Evolutionary conservation across 768 basidiomycete genomes (phyloP), one percentile per base, ranked within the genome.

Genomic region (Mycena polygramma): DNA sequence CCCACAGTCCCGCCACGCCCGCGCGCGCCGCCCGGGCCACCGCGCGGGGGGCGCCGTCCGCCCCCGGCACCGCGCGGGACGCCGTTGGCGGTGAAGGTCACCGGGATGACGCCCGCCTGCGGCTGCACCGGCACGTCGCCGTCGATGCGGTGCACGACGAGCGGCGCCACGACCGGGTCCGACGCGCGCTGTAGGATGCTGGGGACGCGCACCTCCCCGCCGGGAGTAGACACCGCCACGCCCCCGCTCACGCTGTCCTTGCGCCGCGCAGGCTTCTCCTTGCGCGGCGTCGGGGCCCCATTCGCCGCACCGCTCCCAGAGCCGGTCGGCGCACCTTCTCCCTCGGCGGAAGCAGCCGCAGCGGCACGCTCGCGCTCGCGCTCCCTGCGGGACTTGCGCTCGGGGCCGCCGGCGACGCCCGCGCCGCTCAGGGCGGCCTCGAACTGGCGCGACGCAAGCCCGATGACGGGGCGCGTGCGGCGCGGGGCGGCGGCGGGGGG

Each of bases 351-450:
- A 6, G 63, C 67, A 11, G 67, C 51, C 0, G 72, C 68, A 2
- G 71, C 68, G 1, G 66, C 68, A 20, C 72, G 72, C 37, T 73
- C 72, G 0, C 72, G 58, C 45, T 73, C 72, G 7, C 72, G 53
- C 37, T 73, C 72, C 37, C 72, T 24, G 22, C 72, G 72, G 51
- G 72, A 73, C 57, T 73, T 73, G 64, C 72, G 72, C 46, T 73
- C 71, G 17, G 55, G 68, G 8, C 41, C 52, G 10, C 60, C 68
- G 10, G 61, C 75, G 2, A 86, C 83, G 3, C 86, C 86, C 0
- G 86, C 83, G 0, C 87, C 85, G 46, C 72, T 87, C 35, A 89
- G 76, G 8, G 88, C 88, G 0, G 82, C 87, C 72, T 88, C 87
- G 54, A 89, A 85, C 19, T 88, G 86, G 14, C 87, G 81, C 24